Base-by-base conservation (phyloP, 306 rosid species). In the Potentilla sterilis region DNA sequence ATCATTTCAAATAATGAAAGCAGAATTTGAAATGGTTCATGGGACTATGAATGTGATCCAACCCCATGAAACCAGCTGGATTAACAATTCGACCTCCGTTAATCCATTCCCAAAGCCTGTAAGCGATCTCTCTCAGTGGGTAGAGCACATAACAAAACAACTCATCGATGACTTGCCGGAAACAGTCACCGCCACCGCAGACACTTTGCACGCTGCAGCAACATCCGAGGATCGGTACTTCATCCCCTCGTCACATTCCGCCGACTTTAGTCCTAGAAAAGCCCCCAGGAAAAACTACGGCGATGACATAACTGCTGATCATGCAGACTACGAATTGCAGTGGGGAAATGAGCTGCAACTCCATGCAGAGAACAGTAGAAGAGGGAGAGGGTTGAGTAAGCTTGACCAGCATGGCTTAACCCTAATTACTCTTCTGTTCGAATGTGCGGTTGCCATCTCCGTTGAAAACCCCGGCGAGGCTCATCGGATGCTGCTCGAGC, bases 401-500 rank as follows among this genome's bases (percentile, higher is more conserved):
- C 58, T 62, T 35, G 83, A 81, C 22, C 85, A 73, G 49, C 85
- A 87, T 47, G 86, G 88, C 44, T 73, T 92, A 51, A 80, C 74
- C 81, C 81, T 92, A 10, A 87, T 94, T 62, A 87, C 90, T 48
- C 86, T 83, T 42, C 88, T 94, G 38, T 83, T 92, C 69, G 95
- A 94, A 70, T 90, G 93, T 64, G 95, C 96, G 0, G 98, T 90
- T 6, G 91, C 91, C 15, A 92, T 94, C 52, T 94, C 98, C 0
- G 85, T 91, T 4, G 97, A 92, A 11, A 90, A 90, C 67, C 93
- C 89, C 4, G 70, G 69, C 12, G 96, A 90, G 67, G 97, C 97
- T 0, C 95, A 89, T 38, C 79, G 76, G 70, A 85, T 90, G 92
- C 77, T 94, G 9, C 87, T 92, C 0, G 93, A 87, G 82, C 83